Evolutionary conservation across 345 rosid species (phyloP).

Genomic region (Iberis pinnata): DNA sequence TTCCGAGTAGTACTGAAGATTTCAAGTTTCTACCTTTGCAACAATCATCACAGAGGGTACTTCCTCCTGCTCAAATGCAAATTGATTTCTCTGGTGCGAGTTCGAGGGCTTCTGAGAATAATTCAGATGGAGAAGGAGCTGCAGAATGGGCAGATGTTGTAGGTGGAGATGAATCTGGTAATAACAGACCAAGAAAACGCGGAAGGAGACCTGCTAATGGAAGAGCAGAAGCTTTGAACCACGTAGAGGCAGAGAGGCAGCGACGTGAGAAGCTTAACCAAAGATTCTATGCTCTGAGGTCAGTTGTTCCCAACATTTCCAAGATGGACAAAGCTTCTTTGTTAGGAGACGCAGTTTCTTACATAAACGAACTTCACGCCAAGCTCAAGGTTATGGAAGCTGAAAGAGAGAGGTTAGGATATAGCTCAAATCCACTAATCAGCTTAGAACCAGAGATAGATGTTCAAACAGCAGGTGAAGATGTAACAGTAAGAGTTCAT

Average conservation of each 20-base stretch:
- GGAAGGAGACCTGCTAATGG: slow-evolving; percentile 35
- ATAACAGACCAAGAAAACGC: slow-evolving; percentile 66
- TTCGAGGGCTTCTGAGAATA: slow-evolving; percentile 72
- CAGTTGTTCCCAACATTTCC: slow-evolving; percentile 82
- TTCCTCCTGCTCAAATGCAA: slow-evolving; percentile 61
- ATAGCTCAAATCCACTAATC: slow-evolving; percentile 36
- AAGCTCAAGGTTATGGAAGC: slow-evolving; percentile 45
- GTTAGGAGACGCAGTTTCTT: slow-evolving; percentile 58
- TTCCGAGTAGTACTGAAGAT: slow-evolving; percentile 30
- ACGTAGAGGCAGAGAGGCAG: slow-evolving; percentile 78
- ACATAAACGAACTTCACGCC: slow-evolving; percentile 57
- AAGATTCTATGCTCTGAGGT: slow-evolving; percentile 65
- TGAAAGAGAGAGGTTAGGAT: slow-evolving; percentile 46
- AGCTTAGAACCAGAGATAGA: slow-evolving; percentile 37
- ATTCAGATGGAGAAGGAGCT: slow-evolving; percentile 79
- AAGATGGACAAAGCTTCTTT: slow-evolving; percentile 90
- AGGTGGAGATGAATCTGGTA: slow-evolving; percentile 42
- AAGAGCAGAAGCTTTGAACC: slow-evolving; percentile 41
- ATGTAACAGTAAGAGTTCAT: slow-evolving; percentile 63
- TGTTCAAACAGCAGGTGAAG: slow-evolving; percentile 51
- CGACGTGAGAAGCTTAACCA: slow-evolving; percentile 75
- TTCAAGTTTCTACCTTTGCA: slow-evolving; percentile 42
- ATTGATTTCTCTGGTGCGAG: slow-evolving; percentile 81
- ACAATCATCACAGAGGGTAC: slow-evolving; percentile 36
- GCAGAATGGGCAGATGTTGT: slow-evolving; percentile 49